Evolutionary conservation across 1,284 basidiomycete species (phyloP).

Genomic region (Trichosporon coremiiforme): DNA sequence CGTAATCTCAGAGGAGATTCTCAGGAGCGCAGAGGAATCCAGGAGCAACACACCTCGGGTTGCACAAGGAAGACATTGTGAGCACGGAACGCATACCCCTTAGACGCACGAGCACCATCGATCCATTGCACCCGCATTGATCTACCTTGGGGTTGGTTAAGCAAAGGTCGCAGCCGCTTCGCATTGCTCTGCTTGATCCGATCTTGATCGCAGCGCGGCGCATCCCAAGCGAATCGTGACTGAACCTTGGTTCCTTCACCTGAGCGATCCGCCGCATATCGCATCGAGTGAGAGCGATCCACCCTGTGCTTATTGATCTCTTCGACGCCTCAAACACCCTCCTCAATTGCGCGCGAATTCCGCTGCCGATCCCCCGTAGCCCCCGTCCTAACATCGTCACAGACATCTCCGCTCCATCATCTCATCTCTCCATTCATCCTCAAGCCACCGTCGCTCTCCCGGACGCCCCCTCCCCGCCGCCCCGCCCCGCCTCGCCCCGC

Average conservation of each 20-base stretch:
- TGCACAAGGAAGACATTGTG: neutral
- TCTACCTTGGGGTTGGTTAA: too few relatives aligned
- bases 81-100: neutral
- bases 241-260: neutral
- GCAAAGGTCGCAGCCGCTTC: too few relatives aligned
- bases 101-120: constrained; percentile 1
- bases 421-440: neutral
- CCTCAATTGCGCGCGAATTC: constrained; percentile 2
- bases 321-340: constrained; percentile 3
- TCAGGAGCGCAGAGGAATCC: neutral
- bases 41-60: neutral
- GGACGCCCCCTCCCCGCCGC: neutral
- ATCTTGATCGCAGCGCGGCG: too few relatives aligned
- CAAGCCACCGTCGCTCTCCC: neutral
- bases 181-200: neutral
- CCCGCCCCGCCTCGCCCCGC: too few relatives aligned
- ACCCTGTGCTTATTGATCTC: constrained; percentile 12
- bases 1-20: neutral
- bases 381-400: neutral
- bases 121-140: neutral
- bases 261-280: neutral
- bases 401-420: neutral
- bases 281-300: neutral
- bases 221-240: too few relatives aligned
- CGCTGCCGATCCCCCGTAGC: neutral